phyloP scores from a whole-genome alignment of 1,139 yeast species.

The Saccharomyces pastorianus region DNA sequence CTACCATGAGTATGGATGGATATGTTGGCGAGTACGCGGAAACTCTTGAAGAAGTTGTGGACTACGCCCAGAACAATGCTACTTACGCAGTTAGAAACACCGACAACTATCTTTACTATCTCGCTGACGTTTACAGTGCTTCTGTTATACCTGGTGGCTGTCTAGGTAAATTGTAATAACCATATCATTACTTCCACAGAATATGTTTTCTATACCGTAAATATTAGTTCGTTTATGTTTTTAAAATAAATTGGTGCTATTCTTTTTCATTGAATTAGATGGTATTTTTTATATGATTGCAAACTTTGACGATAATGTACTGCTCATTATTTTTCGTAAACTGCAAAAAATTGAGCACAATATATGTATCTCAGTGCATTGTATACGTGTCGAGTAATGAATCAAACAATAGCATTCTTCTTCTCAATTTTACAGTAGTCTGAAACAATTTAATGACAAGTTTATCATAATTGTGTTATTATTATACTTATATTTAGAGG shows the following conservation, averaged over 20 bases:
- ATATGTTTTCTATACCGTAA: not conserved
- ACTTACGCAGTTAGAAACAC: constrained; percentile 26
- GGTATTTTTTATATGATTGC: not conserved
- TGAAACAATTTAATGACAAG: too few species aligned
- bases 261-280: not conserved
- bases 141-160: constrained; percentile 23
- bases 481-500: too few species aligned
- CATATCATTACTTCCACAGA: not conserved
- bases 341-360: not conserved
- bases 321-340: not conserved
- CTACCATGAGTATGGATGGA: constrained; percentile 17
- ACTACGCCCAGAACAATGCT: constrained; percentile 22
- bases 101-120: constrained; percentile 21
- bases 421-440: too few species aligned
- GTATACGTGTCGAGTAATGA: too few species aligned
- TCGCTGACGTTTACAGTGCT: constrained; percentile 26
- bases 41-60: constrained; percentile 21
- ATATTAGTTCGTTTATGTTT: not conserved
- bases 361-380: too few species aligned
- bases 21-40: constrained; percentile 28
- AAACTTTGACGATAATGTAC: not conserved
- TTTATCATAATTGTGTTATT: too few species aligned
- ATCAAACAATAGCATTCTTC: not conserved
- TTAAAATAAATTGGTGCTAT: not conserved
- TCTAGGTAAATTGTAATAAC: not conserved